These are phyloP conservation scores for Aspergillus cavernicola DNA, from an alignment of 495 filamentous ascomycete species.

Conservation along the genomic window DNA sequence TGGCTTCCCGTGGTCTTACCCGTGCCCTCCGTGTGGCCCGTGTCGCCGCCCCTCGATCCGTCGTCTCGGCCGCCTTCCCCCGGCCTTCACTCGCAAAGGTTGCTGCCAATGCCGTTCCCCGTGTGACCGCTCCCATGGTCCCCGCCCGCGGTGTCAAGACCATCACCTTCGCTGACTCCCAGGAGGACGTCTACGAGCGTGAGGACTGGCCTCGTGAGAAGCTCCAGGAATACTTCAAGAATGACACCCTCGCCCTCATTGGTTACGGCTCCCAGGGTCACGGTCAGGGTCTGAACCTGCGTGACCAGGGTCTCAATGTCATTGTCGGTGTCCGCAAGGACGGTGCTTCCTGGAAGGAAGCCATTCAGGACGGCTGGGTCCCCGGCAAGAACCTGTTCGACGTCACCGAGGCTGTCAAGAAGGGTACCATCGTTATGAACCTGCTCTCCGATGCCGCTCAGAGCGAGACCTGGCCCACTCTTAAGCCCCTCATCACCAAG, in stretches of 20 bases:
- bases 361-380: conserved; percentile 94
- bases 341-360: conserved; percentile 97
- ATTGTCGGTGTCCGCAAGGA: conserved; percentile 98
- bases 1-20: conserved; percentile 82
- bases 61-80: conserved; percentile 40
- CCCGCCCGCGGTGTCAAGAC: conserved; percentile 48
- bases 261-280: conserved; percentile 99
- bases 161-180: conserved; percentile 84
- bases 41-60: conserved; percentile 58
- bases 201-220: conserved; percentile 98
- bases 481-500: conserved; percentile 97
- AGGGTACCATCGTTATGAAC: conserved; percentile 98
- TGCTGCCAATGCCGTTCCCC: conserved; percentile 32
- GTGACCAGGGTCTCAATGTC: conserved; percentile 98
- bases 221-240: conserved; percentile 99
- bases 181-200: conserved; percentile 95
- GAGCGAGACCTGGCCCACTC: conserved; percentile 94
- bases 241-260: conserved; percentile 98
- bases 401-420: conserved; percentile 88
- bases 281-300: conserved; percentile 97
- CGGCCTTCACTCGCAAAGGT: conserved; percentile 39
- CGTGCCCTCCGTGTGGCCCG: conserved; percentile 79
- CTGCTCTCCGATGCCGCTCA: conserved; percentile 95
- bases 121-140: conserved; percentile 52
- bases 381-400: conserved; percentile 98